phyloP scores from a whole-genome alignment of 192 early-diverging fungal species.

The Podila clonocystis region DNA sequence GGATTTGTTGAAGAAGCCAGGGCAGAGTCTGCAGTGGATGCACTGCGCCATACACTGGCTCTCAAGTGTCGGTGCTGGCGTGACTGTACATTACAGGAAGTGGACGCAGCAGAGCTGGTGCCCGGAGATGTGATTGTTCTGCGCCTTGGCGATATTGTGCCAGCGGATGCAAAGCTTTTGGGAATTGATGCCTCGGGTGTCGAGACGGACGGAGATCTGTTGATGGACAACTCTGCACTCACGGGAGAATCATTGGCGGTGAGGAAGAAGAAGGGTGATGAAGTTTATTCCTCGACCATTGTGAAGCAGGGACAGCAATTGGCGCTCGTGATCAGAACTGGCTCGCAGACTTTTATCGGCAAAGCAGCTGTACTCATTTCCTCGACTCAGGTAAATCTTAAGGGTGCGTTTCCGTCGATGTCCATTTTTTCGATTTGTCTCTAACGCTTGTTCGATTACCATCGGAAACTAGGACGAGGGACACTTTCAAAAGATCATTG shows the following conservation, averaged over 20 bases:
- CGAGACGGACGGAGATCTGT: conserved; percentile 71
- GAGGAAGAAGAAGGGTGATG: conserved; percentile 79
- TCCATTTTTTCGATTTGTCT: neutral
- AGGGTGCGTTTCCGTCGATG: neutral
- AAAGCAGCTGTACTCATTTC: conserved; percentile 89
- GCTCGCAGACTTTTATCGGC: conserved; percentile 89
- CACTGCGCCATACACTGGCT: conserved; percentile 91
- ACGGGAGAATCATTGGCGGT: conserved; percentile 94
- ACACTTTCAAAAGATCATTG: conserved; percentile 96
- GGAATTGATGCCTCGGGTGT: conserved; percentile 78
- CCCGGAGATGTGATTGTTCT: conserved; percentile 88
- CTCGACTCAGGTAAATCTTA: conserved; percentile 61
- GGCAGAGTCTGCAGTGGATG: conserved; percentile 90
- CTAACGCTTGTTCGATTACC: neutral
- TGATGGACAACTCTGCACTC: conserved; percentile 90
- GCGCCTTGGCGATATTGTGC: conserved; percentile 92
- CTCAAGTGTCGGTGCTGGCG: conserved; percentile 83
- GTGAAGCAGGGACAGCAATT: conserved; percentile 94
- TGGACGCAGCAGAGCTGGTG: conserved; percentile 76
- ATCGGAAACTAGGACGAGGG: conserved; percentile 70
- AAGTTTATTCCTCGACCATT: conserved; percentile 88
- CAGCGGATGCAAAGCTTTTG: conserved; percentile 85
- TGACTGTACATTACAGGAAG: conserved; percentile 72
- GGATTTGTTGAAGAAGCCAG: conserved; percentile 92
- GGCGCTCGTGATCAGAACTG: conserved; percentile 90